Evolutionary conservation across 176 grass and related monocot genomes (phyloP).

Genomic region (Ensete glaucum): DNA sequence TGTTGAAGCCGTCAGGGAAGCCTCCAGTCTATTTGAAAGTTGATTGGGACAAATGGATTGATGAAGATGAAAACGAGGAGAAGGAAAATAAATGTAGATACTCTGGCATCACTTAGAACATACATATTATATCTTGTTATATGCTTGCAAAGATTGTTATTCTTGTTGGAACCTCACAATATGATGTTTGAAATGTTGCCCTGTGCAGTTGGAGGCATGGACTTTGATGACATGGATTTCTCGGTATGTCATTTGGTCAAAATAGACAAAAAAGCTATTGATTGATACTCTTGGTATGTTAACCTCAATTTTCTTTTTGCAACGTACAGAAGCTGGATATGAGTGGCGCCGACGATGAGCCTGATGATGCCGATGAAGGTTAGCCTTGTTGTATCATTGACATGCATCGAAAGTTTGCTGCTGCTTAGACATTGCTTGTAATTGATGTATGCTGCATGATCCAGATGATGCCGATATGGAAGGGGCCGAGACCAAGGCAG

Average conservation of each 20-base stretch:
- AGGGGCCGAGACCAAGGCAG: too few species aligned
- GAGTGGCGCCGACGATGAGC: neutral
- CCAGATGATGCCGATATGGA: too few species aligned
- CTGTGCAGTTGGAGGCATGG: slow-evolving; percentile 1
- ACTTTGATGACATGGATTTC: slow-evolving; percentile 8
- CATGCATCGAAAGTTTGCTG: too few species aligned
- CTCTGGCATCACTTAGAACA: neutral
- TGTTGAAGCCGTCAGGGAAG: slow-evolving; percentile 10
- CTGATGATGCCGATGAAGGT: neutral
- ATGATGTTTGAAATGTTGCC: too few species aligned
- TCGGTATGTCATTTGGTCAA: neutral
- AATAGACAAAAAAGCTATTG: neutral
- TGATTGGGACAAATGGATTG: slow-evolving; percentile 22
- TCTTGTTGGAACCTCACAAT: neutral
- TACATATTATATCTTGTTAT: too few species aligned
- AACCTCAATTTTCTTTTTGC: neutral
- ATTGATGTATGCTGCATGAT: too few species aligned
- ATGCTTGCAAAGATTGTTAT: neutral
- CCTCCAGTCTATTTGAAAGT: slow-evolving; percentile 12
- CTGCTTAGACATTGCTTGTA: too few species aligned
- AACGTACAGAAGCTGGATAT: neutral
- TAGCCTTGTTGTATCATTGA: neutral
- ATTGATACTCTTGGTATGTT: neutral
- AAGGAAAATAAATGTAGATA: neutral
- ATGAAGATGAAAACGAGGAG: slow-evolving; percentile 15